Base-by-base conservation (phyloP, 306 rosid genomes). In the Pterocarpus macrocarpus region DNA sequence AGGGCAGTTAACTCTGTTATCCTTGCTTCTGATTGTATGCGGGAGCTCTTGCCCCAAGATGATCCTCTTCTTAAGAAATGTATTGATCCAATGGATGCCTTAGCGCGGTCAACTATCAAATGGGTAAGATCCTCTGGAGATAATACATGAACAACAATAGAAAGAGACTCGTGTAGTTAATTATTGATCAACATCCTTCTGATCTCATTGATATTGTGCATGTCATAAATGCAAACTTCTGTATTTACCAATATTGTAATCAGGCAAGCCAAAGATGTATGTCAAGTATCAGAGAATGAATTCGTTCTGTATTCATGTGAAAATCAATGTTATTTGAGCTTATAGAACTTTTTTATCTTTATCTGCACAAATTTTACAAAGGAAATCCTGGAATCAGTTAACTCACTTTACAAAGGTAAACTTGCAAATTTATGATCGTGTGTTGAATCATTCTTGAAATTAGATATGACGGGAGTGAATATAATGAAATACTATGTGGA, bases 11-110 rank as follows among this genome's bases (percentile, higher is more conserved):
- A 85, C 74, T 77, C 79, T 44, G 73, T 93, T 17, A 83, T 93
- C 73, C 88, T 93, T 73, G 97, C 94, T 65, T 90, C 89, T 3
- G 94, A 88, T 58, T 93, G 91, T 65, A 80, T 90, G 88, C 79
- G 59, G 22, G 86, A 82, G 78, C 83, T 93, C 75, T 88, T 93
- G 65, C 92, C 96, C 49, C 85, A 56, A 4, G 91, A 91, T 16
- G 90, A 86, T 62, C 90, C 87, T 77, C 87, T 86, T 69, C 84
- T 80, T 39, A 86, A 77, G 76, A 86, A 83, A 83, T 86, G 90
- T 63, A 69, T 80, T 63, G 72, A 86, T 63, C 90, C 90, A 16
- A 77, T 80, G 76, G 85, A 86, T 1, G 81, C 87, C 38, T 84
- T 86, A 59, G 90, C 90, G 12, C 67, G 81, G 6, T 77, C 89